Percentiles rank a stretch among this genome's conserved stretches.
These are phyloP conservation scores for Cutaneotrichosporon dermatis DNA, from an alignment of 1,284 basidiomycete genomes.

Conservation along the genomic window DNA sequence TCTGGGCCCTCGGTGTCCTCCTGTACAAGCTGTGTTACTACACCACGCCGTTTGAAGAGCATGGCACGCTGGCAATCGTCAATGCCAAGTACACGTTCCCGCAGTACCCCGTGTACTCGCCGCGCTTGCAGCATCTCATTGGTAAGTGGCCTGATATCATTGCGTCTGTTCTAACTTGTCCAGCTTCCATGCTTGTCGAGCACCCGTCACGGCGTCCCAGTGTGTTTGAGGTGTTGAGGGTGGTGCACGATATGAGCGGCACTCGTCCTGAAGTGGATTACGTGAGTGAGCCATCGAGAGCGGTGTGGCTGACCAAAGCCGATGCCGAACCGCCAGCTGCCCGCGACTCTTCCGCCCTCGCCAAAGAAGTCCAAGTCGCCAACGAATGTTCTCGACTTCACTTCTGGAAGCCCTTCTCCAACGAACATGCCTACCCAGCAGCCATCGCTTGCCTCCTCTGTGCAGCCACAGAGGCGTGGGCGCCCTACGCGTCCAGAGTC, in stretches of 20 bases:
- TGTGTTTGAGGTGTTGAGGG: conserved; percentile 71
- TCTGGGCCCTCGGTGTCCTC: conserved; percentile 72
- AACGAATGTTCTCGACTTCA: conserved; percentile 47
- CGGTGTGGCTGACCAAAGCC: not conserved
- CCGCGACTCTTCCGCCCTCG: conserved; percentile 1
- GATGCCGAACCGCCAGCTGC: conserved; percentile 4
- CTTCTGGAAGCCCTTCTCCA: conserved; percentile 10
- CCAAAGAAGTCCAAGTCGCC: conserved; percentile 3
- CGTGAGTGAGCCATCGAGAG: conserved; percentile 5
- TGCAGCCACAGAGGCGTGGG: conserved; percentile 47
- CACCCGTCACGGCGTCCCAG: conserved; percentile 74
- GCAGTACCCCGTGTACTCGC: conserved; percentile 86
- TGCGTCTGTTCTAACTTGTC: conserved; percentile 8
- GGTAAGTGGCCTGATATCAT: conserved; percentile 54
- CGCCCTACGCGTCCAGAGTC: conserved; percentile 36
- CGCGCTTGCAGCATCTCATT: conserved; percentile 78
- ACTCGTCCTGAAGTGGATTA: conserved; percentile 75
- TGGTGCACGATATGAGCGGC: conserved; percentile 74
- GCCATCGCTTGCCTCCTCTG: conserved; percentile 29
- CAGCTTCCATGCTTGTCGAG: conserved; percentile 82
- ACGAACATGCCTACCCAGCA: conserved; percentile 22
- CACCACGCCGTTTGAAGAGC: conserved; percentile 97
- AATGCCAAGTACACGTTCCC: conserved; percentile 95
- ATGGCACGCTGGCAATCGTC: conserved; percentile 90
- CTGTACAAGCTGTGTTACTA: conserved; percentile 91